A percentile compares a stretch with the other conserved stretches of the same genome.
These are phyloP conservation scores for Candida fluviatilis DNA, from an alignment of 805 yeast species.

Conservation along the genomic window DNA sequence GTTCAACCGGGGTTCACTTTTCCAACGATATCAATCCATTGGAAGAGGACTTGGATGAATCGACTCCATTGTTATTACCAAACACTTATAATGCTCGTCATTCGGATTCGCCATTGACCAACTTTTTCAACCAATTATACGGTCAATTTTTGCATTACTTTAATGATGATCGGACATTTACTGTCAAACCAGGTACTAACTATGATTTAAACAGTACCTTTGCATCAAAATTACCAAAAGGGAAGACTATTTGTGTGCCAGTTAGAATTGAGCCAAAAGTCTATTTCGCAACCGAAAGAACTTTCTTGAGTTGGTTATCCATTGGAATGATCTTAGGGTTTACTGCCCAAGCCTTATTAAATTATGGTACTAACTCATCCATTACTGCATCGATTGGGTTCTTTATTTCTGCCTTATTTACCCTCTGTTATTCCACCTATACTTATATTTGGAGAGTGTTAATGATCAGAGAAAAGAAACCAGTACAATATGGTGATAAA, in stretches of 20 bases:
- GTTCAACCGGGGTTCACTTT: slow-evolving; percentile 36
- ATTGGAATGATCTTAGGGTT: slow-evolving; percentile 85
- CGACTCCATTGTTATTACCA: slow-evolving; percentile 40
- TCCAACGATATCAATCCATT: slow-evolving; percentile 43
- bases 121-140: slow-evolving; percentile 27
- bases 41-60: slow-evolving; percentile 49
- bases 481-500: slow-evolving; percentile 81
- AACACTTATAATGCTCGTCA: slow-evolving; percentile 24
- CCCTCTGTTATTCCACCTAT: slow-evolving; percentile 67
- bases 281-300: slow-evolving; percentile 97
- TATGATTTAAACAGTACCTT: slow-evolving; percentile 39
- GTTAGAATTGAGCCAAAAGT: slow-evolving; percentile 98
- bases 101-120: slow-evolving; percentile 28
- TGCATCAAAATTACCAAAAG: slow-evolving; percentile 74
- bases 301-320: slow-evolving; percentile 90
- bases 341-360: slow-evolving; percentile 80
- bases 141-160: slow-evolving; percentile 37
- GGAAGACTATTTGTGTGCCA: slow-evolving; percentile 86
- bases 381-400: slow-evolving; percentile 84
- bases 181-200: slow-evolving; percentile 42
- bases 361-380: slow-evolving; percentile 73
- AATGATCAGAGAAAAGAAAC: slow-evolving; percentile 77
- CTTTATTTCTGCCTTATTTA: slow-evolving; percentile 71
- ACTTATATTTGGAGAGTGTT: slow-evolving; percentile 79
- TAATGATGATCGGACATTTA: slow-evolving; percentile 43